Base-by-base conservation (phyloP, 192 early-diverging fungal genomes). In the Entomortierella chlamydospora region DNA sequence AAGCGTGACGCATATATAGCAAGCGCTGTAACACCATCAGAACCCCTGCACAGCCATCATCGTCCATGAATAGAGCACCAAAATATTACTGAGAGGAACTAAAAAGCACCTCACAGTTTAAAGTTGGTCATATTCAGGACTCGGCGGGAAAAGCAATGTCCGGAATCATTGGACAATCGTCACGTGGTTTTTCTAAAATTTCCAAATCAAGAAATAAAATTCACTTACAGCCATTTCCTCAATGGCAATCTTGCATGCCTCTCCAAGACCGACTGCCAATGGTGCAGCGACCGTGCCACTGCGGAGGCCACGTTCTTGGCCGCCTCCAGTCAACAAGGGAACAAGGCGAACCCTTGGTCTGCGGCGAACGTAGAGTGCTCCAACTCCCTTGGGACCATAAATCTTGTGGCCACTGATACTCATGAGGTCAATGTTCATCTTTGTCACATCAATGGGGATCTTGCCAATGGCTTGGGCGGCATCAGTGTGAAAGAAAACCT, bases 311-410 rank as follows among this genome's bases (percentile, higher is more conserved):
- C 97, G 89, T 83, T 98, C 97, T 82, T 99, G 97, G 10, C 97
- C 97, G 74, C 97, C 97, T 43, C 97, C 97, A 26, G 90, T 92
- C 70, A 95, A 88, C 54, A 98, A 85, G 17, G 97, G 92, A 68
- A 97, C 94, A 33, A 99, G 82, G 58, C 97, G 89, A 30, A 99
- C 97, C 58, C 97, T 89, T 26, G 97, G 97, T 53, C 96, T 86
- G 50, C 97, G 88, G 47, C 97, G 92, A 30, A 97, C 95, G 68
- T 96, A 99, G 11, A 97, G 76, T 1, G 95, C 96, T 30, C 97
- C 97, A 47, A 99, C 89, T 22, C 97, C 97, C 81, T 97, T 97
- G 57, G 97, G 97, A n/a, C 96, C 97, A 68, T 99, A 99, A 45
- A 99, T 78, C 85, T 99, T 99, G 85, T 99, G 97, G 12, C 97